Base-by-base conservation (phyloP, 2,329 filamentous ascomycete genomes). In the Trichophyton mentagrophytes region DNA sequence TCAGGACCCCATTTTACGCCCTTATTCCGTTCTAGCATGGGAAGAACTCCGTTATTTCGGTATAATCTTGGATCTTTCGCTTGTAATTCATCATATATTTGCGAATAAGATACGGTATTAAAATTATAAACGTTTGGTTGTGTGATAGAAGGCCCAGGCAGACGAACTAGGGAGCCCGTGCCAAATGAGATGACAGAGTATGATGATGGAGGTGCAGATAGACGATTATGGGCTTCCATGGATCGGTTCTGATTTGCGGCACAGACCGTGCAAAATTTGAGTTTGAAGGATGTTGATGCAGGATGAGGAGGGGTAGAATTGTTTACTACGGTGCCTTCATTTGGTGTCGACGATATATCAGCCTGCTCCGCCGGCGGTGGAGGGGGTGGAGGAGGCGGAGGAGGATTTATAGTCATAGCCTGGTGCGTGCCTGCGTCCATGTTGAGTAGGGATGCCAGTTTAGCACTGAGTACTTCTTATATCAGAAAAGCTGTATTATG, bases 101-200 rank as follows among this genome's bases (percentile, higher is more conserved):
- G 86, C 69, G 90, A 85, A 76, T 99, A 99, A 13, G 91, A 96
- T 0, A 91, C 96, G 72, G 87, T 89, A 78, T 99, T 97, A 84
- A 99, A 99, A 68, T 89, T 85, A 79, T 97, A 99, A 68, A 97
- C 91, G 71, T 99, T 99, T 57, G 93, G 93, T 72, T 96, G 89
- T 5, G 85, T 87, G 65, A 96, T 93, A 38, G 86, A 88, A 1
- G 93, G 92, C 0, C 93, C 93, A 0, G 93, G 93, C 0, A 99
- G 80, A 27, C 93, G 89, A 67, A 99, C 93, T 17, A 96, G 85
- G 17, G 90, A 96, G 60, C 93, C 93, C 0, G 93, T 99, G 64
- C 93, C 93, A 72, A 97, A 99, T 17, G 92, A 97, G 67, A 97
- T 95, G 67, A 96, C 92, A n/a, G 93, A 93, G 70, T 93, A 97